Percentiles rank a stretch among this genome's conserved stretches.
Conservation (phyloP, 768 basidiomycete species). For the Mycena albidolilacea region DNA sequence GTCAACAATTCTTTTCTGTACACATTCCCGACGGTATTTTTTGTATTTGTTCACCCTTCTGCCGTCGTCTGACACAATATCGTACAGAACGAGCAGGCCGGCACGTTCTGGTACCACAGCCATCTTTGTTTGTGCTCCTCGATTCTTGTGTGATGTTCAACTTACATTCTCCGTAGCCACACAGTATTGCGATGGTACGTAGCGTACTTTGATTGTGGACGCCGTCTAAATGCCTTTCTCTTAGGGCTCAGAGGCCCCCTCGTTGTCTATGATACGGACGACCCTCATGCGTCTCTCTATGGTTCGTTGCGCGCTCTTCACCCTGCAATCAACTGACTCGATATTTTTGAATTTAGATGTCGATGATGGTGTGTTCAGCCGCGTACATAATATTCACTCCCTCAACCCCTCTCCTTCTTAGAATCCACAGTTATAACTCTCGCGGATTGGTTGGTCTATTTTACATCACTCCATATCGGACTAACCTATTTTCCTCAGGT, state of each 20-base stretch:
- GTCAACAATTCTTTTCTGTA: slow-evolving; percentile 32
- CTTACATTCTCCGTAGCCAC: slow-evolving; percentile 32
- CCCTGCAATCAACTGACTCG: background rate
- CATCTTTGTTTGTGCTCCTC: slow-evolving; percentile 13
- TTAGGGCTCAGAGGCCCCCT: slow-evolving; percentile 57
- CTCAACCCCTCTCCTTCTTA: background rate
- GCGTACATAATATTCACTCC: background rate
- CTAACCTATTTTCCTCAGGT: background rate
- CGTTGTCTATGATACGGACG: slow-evolving; percentile 52
- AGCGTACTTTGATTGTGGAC: too few species aligned
- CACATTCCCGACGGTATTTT: slow-evolving; percentile 18
- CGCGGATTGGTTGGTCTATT: slow-evolving; percentile 8
- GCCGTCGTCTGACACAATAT: slow-evolving; percentile 40
- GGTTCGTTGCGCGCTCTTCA: background rate
- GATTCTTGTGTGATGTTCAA: too few species aligned
- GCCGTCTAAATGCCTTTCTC: too few species aligned
- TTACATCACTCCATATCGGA: background rate
- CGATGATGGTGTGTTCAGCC: slow-evolving; percentile 22
- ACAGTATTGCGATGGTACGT: slow-evolving; percentile 58
- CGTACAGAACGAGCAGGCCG: slow-evolving; percentile 52
- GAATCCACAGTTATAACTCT: slow-evolving; percentile 14
- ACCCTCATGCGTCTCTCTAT: slow-evolving; percentile 46
- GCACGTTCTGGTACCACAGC: slow-evolving; percentile 31
- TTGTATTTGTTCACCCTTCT: background rate
- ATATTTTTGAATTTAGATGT: slow-evolving; percentile 1